Base-by-base conservation (phyloP, 2,329 filamentous ascomycete genomes). In the Periconia digitata region DNA sequence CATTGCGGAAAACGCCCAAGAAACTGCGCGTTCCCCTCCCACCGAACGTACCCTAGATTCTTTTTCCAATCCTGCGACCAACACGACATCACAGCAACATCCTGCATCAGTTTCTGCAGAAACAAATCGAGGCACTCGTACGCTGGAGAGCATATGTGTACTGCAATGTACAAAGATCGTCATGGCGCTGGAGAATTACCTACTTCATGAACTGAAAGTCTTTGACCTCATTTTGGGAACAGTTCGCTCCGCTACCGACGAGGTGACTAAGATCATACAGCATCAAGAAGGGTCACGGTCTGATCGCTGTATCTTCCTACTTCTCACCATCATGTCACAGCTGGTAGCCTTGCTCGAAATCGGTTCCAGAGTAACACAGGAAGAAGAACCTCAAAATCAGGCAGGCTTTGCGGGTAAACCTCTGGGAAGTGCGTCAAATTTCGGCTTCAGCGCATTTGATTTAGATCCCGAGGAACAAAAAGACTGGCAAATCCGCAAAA, bases 71-170 rank as follows among this genome's bases (percentile, higher is more conserved):
- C 2, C 20, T 12, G 4, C 13, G 40, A 4, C 27, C 12, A 2
- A 24, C 40, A 10, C 22, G 13, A 22, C 13, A 32, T 13, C 36
- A n/a, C n/a, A n/a, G n/a, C 21, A 8, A n/a, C 24, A 29, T 23
- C n/a, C 23, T 21, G 4, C n/a, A n/a, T n/a, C n/a, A n/a, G 13
- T 16, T 12, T 27, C 27, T n/a, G 12, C 2, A 8, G 20, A 35
- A 32, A n/a, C 16, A 29, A 17, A 15, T 16, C 38, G 39, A 4
- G 20, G 15, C 16, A 41, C 22, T 12, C 17, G 37, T 16, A 27
- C 22, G 6, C 32, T 45, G 6, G 52, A 55, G 22, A 52, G 49
- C 40, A 40, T 49, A 40, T 52, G 46, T 23, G 43, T 55, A 20
- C 18, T 55, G 6, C 43, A 37, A 6, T 47, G 39, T 23, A 44